These are phyloP conservation scores for Macrolepiota dolichaula DNA, from an alignment of 768 basidiomycete species.

Conservation along the genomic window DNA sequence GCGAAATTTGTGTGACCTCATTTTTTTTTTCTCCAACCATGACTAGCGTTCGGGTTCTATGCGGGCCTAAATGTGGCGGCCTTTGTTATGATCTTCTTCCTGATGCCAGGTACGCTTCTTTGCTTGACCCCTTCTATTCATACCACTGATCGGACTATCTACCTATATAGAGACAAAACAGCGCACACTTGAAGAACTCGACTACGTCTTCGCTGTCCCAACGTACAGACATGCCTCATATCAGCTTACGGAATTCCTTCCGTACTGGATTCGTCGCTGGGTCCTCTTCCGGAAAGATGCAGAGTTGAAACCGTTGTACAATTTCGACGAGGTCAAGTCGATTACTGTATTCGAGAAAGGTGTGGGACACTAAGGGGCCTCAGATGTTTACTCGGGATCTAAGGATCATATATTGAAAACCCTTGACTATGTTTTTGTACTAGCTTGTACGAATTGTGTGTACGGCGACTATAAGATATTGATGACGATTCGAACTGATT, in stretches of 20 bases:
- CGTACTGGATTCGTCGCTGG: slow-evolving; percentile 48
- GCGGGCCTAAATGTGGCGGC: slow-evolving; percentile 48
- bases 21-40: slow-evolving; percentile 5
- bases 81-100: slow-evolving; percentile 53
- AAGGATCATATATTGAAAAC: background rate
- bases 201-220: slow-evolving; percentile 52
- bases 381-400: too few species aligned
- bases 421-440: background rate
- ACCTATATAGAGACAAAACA: slow-evolving; percentile 44
- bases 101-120: slow-evolving; percentile 41
- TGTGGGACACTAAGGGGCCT: background rate
- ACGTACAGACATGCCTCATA: slow-evolving; percentile 40
- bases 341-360: slow-evolving; percentile 6
- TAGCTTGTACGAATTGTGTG: too few species aligned
- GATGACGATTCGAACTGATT: too few species aligned
- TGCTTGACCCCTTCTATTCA: background rate
- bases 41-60: slow-evolving; percentile 52
- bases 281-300: slow-evolving; percentile 35
- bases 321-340: slow-evolving; percentile 48
- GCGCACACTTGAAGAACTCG: slow-evolving; percentile 48
- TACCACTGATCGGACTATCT: background rate
- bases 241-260: slow-evolving; percentile 41
- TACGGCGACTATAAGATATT: too few species aligned
- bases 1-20: background rate
- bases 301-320: slow-evolving; percentile 42